Conservation (phyloP, 164 flowering plant species). For the Umbellularia californica region DNA sequence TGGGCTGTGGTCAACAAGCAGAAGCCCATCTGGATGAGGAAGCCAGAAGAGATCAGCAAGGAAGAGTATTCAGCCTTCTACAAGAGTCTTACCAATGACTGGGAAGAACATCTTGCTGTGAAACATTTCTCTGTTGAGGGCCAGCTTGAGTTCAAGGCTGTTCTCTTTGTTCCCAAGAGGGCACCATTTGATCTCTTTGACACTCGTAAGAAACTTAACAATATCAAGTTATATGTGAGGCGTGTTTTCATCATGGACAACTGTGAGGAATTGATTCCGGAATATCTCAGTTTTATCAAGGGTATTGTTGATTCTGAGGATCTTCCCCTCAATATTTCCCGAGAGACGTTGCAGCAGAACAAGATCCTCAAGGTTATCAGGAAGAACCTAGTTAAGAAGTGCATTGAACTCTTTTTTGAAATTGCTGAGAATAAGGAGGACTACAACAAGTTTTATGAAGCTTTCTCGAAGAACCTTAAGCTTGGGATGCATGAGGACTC, state of each 20-base stretch:
- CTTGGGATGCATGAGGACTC: conserved; percentile 36
- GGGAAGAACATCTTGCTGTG: conserved; percentile 25
- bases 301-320: conserved; percentile 22
- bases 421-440: conserved; percentile 24
- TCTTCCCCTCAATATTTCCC: conserved; percentile 20
- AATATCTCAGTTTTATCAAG: conserved; percentile 27
- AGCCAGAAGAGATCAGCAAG: conserved; percentile 39
- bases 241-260: conserved; percentile 24
- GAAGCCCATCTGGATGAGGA: conserved; percentile 39
- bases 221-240: conserved; percentile 22
- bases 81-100: conserved; percentile 30
- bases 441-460: conserved; percentile 33
- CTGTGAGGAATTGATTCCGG: conserved; percentile 29
- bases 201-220: conserved; percentile 31
- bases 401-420: conserved; percentile 32
- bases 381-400: conserved; percentile 37
- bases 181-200: conserved; percentile 22
- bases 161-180: conserved; percentile 20
- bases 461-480: conserved; percentile 34
- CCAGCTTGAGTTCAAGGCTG: conserved; percentile 21
- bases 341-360: conserved; percentile 20
- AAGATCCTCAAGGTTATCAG: conserved; percentile 31
- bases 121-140: conserved; percentile 35
- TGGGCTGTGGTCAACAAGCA: conserved; percentile 36
- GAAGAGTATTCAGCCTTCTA: conserved; percentile 36